Percentiles rank a stretch among this genome's conserved stretches.
These are phyloP conservation scores for Globisporangium splendens DNA, from an alignment of 352 stramenopile genomes.

Conservation along the genomic window DNA sequence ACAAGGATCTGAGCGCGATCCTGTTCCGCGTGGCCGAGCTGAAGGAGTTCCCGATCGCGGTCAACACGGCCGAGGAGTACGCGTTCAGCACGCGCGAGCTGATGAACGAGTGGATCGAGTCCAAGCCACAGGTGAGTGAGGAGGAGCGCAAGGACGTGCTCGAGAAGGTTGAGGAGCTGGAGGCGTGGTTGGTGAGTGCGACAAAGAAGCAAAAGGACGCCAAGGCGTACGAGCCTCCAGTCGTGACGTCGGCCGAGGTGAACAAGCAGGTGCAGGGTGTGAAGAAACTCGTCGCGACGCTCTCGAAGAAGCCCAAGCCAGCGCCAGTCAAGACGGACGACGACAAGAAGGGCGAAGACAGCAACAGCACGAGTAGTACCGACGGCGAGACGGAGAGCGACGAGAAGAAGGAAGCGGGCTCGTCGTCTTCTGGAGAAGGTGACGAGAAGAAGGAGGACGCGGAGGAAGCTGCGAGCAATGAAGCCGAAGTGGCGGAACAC, in stretches of 20 bases:
- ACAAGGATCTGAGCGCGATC: constrained; percentile 82
- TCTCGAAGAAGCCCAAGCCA: constrained; percentile 82
- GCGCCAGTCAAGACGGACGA: constrained; percentile 38
- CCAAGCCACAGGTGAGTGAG: constrained; percentile 87
- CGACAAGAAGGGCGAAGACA: constrained; percentile 13
- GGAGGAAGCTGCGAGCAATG: constrained; percentile 17
- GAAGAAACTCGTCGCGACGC: constrained; percentile 73
- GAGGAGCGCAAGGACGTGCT: constrained; percentile 85
- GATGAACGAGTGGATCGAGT: constrained; percentile 58
- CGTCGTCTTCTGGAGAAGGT: constrained; percentile 6
- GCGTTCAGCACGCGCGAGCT: constrained; percentile 57
- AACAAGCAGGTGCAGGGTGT: constrained; percentile 81
- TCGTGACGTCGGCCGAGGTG: constrained; percentile 87
- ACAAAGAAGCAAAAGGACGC: constrained; percentile 65
- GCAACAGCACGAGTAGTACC: constrained; percentile 14
- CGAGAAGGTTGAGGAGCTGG: constrained; percentile 82
- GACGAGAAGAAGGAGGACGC: constrained; percentile 18
- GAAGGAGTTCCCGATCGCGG: constrained; percentile 77
- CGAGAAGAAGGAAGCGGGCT: constrained; percentile 12
- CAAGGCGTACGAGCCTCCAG: constrained; percentile 68
- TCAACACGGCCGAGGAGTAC: constrained; percentile 67
- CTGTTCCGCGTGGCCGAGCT: constrained; percentile 88
- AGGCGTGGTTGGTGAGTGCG: constrained; percentile 80
- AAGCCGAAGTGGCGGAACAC: constrained; percentile 29
- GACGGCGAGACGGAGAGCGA: constrained; percentile 21